phyloP scores from a whole-genome alignment of 2,329 filamentous ascomycete genomes.

The Pseudofabraea citricarpa region DNA sequence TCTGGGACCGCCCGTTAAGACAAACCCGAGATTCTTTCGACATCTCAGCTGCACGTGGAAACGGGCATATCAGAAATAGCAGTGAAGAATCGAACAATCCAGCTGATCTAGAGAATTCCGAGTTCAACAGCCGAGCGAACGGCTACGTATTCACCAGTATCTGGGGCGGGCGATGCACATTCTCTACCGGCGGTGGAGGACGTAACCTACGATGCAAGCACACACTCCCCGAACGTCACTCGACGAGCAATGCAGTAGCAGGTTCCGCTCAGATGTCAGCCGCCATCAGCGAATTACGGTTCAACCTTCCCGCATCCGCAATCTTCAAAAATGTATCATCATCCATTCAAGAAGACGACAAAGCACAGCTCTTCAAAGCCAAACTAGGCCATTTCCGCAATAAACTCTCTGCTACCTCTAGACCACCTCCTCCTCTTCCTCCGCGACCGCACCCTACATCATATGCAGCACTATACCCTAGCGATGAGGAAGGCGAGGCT shows the following conservation, averaged over 20 bases:
- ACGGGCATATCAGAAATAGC: slow-evolving; percentile 11
- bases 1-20: slow-evolving; percentile 19
- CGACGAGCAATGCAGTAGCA: slow-evolving; percentile 12
- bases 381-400: slow-evolving; percentile 23
- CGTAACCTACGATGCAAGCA: slow-evolving; percentile 73
- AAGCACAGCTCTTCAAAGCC: slow-evolving; percentile 11
- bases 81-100: slow-evolving; percentile 8
- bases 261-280: slow-evolving; percentile 14
- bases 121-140: no score
- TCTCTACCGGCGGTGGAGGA: slow-evolving; percentile 72
- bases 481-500: slow-evolving; percentile 24
- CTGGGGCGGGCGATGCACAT: slow-evolving; percentile 85
- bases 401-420: slow-evolving; percentile 26
- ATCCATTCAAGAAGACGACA: slow-evolving; percentile 10
- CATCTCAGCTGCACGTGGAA: slow-evolving; percentile 9
- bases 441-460: slow-evolving; percentile 16
- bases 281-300: slow-evolving; percentile 75
- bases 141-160: slow-evolving; percentile 79
- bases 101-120: slow-evolving; percentile 3
- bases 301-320: slow-evolving; percentile 70
- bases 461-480: slow-evolving; percentile 17
- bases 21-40: slow-evolving; percentile 23
- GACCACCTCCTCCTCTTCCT: slow-evolving; percentile 12
- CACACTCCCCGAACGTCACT: slow-evolving; percentile 46
- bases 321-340: slow-evolving; percentile 33